A percentile compares a stretch with the other conserved stretches of the same genome.
Evolutionary conservation across 176 grass and related monocot species (phyloP).

Genomic region (Oryza glumipatula): DNA sequence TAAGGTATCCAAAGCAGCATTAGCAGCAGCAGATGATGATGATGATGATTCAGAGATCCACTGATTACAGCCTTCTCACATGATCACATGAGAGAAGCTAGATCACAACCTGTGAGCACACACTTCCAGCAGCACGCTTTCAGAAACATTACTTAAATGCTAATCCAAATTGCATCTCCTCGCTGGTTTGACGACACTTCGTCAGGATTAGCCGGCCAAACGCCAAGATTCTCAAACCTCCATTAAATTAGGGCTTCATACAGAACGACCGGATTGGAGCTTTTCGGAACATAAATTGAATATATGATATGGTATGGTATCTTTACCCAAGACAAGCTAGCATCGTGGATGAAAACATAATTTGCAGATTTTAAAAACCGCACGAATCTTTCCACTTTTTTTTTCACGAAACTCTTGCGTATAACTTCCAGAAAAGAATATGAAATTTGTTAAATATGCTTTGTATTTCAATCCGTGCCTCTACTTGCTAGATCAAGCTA

Average conservation of each 20-base stretch:
- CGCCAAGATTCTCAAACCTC: conserved; percentile 17
- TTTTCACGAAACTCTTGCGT: neutral
- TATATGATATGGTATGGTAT: neutral
- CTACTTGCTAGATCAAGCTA: conserved; percentile 1
- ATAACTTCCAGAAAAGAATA: neutral
- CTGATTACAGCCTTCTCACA: conserved; percentile 21
- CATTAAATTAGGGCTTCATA: neutral
- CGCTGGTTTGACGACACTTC: conserved; percentile 20
- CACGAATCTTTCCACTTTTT: neutral
- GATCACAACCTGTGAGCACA: neutral
- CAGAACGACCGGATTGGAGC: neutral
- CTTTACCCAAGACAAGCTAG: neutral
- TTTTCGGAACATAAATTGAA: neutral
- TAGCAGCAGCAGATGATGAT: neutral
- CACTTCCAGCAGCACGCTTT: conserved; percentile 16
- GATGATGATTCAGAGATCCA: conserved; percentile 5
- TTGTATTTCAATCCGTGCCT: conserved; percentile 24
- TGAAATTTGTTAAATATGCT: neutral
- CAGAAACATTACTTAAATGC: neutral
- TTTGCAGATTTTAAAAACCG: neutral
- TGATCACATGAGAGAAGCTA: conserved; percentile 41
- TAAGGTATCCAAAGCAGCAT: conserved; percentile 42
- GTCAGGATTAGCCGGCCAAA: conserved; percentile 25
- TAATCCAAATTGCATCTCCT: conserved; percentile 25
- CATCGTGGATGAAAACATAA: neutral